Base-by-base conservation (phyloP, 164 flowering plant genomes). In the Aristolochia fimbriata region DNA sequence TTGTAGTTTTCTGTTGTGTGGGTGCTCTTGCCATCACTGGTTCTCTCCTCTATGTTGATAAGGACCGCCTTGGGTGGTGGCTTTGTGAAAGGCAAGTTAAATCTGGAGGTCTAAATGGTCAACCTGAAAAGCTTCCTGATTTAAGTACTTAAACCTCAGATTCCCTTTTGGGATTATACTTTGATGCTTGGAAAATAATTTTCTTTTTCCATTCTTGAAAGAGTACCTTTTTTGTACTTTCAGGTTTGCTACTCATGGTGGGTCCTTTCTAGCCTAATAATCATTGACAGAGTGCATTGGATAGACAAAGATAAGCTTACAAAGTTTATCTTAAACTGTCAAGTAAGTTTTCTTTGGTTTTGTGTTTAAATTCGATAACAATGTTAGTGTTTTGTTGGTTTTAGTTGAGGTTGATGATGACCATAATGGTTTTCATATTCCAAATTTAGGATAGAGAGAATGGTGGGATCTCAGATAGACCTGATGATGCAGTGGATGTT, bases 191-290 rank as follows among this genome's bases (percentile, higher is more conserved):
- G n/a, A n/a, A n/a, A n/a, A n/a, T n/a, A n/a, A n/a, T n/a, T n/a
- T n/a, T n/a, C n/a, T n/a, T n/a, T 10, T 37, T 20, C 16, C 4
- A 13, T 20, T 4, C 19, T 49, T 49, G 19, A 13, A 49, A 49
- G 23, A 62, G 23, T 10, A 3, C 4, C 12, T 37, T 31, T 31
- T 46, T 51, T 4, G n/a, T 70, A 51, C 1, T 30, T 75, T 52
- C 75, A 88, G 98, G 98, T 92, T 33, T 92, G 98, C 78, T 89
- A 92, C 74, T 92, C 97, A 2, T 92, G 97, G 97, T 92, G 98
- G 97, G 97, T 89, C 54, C 97, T 92, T 63, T 81, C 97, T 62
- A 84, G 98, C 77, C 74, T 92, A 71, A 83, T 75, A 58, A 78
- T 92, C 86, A 89, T 92, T 47, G 92, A 92, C 67, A 80, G 87